A percentile compares a stretch with the other conserved stretches of the same genome.
phyloP scores from a whole-genome alignment of 495 filamentous ascomycete genomes.

The Staphylotrichum longicolle region DNA sequence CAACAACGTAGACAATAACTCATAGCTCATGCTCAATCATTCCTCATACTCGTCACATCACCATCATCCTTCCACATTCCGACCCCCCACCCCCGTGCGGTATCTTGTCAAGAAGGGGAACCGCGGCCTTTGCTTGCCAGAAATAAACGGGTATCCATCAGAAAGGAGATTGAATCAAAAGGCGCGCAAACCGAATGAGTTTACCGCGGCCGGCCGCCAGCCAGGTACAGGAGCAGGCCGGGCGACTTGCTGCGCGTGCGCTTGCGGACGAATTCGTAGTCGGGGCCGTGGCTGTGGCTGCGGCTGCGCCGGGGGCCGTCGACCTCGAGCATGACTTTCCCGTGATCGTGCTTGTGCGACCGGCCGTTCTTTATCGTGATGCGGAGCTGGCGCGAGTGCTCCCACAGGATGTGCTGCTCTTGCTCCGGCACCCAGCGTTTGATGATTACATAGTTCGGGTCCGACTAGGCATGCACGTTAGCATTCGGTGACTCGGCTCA shows the following conservation, averaged over 20 bases:
- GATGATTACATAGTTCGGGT: constrained; percentile 71
- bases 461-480: constrained; percentile 33
- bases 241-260: constrained; percentile 48
- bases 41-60: constrained; percentile 1
- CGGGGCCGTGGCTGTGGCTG: constrained; percentile 49
- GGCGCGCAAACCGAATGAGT: constrained; percentile 7
- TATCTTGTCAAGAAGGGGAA: no score
- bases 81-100: no score
- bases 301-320: constrained; percentile 45
- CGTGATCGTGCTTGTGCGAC: background rate
- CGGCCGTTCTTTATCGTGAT: constrained; percentile 15
- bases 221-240: constrained; percentile 48
- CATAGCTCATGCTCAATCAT: constrained; percentile 17
- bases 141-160: constrained; percentile 10
- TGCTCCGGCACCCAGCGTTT: constrained; percentile 71
- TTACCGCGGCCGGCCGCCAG: constrained; percentile 43
- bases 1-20: constrained; percentile 15
- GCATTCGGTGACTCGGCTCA: constrained; percentile 9
- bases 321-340: constrained; percentile 37
- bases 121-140: no score
- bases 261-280: constrained; percentile 53
- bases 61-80: background rate
- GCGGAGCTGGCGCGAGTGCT: constrained; percentile 64
- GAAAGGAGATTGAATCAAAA: no score
- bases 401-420: constrained; percentile 70